Conservation (phyloP, 208 protist species). For the Leishmania guyanensis region DNA sequence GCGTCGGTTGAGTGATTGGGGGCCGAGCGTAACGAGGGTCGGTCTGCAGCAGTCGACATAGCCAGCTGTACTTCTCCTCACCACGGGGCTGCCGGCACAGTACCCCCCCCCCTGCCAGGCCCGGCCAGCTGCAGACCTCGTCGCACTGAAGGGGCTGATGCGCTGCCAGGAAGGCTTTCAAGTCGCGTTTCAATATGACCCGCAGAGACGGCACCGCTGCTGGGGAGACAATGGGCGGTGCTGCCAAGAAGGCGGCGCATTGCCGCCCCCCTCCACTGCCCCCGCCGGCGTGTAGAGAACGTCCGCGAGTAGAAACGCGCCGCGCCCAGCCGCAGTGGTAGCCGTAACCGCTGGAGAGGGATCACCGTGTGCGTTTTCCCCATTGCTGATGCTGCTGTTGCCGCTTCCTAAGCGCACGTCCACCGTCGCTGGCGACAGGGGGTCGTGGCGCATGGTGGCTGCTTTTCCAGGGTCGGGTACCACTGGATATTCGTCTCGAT, state of each 20-base stretch:
- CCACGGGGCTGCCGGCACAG: slow-evolving; percentile 1
- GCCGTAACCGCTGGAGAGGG: neutral
- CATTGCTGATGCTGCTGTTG: neutral
- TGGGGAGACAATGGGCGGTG: neutral
- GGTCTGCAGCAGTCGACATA: neutral
- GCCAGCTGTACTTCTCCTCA: neutral
- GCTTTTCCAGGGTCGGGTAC: slow-evolving; percentile 6
- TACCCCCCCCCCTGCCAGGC: slow-evolving; percentile 1
- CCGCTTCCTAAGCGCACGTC: neutral
- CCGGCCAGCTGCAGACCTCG: slow-evolving; percentile 1
- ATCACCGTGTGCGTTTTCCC: neutral
- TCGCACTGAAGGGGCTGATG: slow-evolving; percentile 11
- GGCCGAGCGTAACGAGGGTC: slow-evolving; percentile 1
- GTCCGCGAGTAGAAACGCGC: neutral
- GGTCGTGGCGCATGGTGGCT: slow-evolving; percentile 40
- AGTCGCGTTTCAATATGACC: slow-evolving; percentile 52
- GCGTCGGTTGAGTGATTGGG: neutral
- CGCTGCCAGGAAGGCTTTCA: slow-evolving; percentile 44
- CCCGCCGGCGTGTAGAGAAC: slow-evolving; percentile 8
- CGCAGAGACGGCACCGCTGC: slow-evolving; percentile 3
- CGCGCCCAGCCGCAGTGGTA: neutral
- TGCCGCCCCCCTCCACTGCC: slow-evolving; percentile 16
- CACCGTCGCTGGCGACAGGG: slow-evolving; percentile 7
- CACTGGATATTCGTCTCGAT: slow-evolving; percentile 54
- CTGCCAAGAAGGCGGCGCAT: neutral